A percentile compares a stretch with the other conserved stretches of the same genome.
These are phyloP conservation scores for Alternaria sp. DNA, from an alignment of 2,329 filamentous ascomycete genomes.

Conservation along the genomic window DNA sequence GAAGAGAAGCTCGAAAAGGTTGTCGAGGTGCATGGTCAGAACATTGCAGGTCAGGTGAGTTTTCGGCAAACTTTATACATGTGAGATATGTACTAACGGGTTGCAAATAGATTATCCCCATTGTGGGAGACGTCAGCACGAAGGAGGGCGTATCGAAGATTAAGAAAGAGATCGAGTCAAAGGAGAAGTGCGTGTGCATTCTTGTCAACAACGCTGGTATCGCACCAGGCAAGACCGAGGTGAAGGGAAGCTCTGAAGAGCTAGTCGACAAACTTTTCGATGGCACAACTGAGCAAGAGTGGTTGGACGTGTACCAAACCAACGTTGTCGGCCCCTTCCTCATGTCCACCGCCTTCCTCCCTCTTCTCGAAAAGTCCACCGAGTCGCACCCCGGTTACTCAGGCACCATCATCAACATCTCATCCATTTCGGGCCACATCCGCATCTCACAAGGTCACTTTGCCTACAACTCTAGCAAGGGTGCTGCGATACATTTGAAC, in stretches of 20 bases:
- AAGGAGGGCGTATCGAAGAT: slow-evolving; percentile 56
- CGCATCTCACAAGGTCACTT: slow-evolving; percentile 59
- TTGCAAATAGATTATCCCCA: slow-evolving; percentile 51
- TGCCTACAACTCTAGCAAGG: slow-evolving; percentile 61
- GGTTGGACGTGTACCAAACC: slow-evolving; percentile 56
- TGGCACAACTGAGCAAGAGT: slow-evolving; percentile 56
- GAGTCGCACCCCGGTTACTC: slow-evolving; percentile 55
- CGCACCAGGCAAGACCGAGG: slow-evolving; percentile 48
- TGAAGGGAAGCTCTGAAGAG: slow-evolving; percentile 53
- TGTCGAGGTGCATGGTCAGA: slow-evolving; percentile 54
- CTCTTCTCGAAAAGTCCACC: slow-evolving; percentile 56
- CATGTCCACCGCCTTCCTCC: slow-evolving; percentile 58
- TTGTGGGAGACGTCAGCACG: slow-evolving; percentile 55
- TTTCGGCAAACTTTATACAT: not conserved
- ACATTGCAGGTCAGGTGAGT: slow-evolving; percentile 50
- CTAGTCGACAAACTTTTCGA: slow-evolving; percentile 57
- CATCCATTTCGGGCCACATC: slow-evolving; percentile 57
- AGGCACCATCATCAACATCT: slow-evolving; percentile 58
- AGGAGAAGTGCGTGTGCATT: slow-evolving; percentile 57
- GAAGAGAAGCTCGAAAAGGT: slow-evolving; percentile 60
- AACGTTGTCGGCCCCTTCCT: slow-evolving; percentile 60
- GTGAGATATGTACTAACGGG: not conserved
- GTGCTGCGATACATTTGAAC: slow-evolving; percentile 63
- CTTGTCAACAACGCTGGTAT: slow-evolving; percentile 57
- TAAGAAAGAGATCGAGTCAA: slow-evolving; percentile 54